Percentiles rank a stretch among this genome's conserved stretches.
phyloP scores from a whole-genome alignment of 805 yeast species.

The Candida xiaguanensis region DNA sequence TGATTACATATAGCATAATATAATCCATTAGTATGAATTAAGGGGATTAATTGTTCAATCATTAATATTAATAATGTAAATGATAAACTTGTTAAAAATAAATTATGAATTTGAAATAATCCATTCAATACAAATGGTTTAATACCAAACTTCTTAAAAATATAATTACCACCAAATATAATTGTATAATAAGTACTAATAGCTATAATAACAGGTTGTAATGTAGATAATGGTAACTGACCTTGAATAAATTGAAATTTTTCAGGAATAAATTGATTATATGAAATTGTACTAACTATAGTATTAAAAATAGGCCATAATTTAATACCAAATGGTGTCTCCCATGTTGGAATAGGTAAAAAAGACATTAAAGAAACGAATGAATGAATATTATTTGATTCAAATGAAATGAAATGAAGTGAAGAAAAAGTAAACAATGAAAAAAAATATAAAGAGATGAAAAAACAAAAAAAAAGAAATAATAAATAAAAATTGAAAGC shows the following conservation, averaged over 20 bases:
- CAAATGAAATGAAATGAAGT: neutral
- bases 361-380: slow-evolving; percentile 2
- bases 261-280: slow-evolving; percentile 21
- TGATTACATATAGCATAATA: slow-evolving; percentile 78
- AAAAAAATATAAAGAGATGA: too few species aligned
- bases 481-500: neutral
- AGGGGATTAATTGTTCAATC: slow-evolving; percentile 83
- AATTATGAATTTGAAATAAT: slow-evolving; percentile 83
- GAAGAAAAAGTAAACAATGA: neutral
- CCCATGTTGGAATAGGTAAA: slow-evolving; percentile 30
- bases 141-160: slow-evolving; percentile 47
- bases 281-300: neutral
- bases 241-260: slow-evolving; percentile 66
- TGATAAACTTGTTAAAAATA: slow-evolving; percentile 68
- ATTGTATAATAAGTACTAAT: slow-evolving; percentile 39
- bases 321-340: slow-evolving; percentile 53
- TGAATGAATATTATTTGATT: neutral
- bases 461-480: slow-evolving; percentile 1
- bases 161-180: slow-evolving; percentile 66
- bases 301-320: slow-evolving; percentile 64
- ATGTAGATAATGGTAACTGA: slow-evolving; percentile 64
- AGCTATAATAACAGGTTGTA: slow-evolving; percentile 47
- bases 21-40: slow-evolving; percentile 68
- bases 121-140: slow-evolving; percentile 73
- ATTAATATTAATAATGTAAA: slow-evolving; percentile 62